Conservation (phyloP, 139 green algal genomes). For the Ettlia oleoabundans region DNA sequence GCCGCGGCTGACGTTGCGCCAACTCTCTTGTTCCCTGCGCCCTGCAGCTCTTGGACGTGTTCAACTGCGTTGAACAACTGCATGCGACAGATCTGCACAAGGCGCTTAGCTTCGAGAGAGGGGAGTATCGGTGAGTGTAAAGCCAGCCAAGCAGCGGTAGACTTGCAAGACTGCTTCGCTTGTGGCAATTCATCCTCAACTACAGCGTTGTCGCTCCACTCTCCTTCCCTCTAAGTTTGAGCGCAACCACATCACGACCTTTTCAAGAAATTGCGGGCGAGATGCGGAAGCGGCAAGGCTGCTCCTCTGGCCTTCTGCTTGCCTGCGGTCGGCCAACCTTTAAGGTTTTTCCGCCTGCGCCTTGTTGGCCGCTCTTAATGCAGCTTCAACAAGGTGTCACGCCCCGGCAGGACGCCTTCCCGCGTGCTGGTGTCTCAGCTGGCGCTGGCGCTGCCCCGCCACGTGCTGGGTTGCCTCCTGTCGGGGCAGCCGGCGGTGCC, state of each 20-base stretch:
- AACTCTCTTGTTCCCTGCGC: neutral
- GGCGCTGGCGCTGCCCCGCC: constrained; percentile 25
- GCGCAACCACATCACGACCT: too few species aligned
- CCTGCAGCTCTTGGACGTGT: constrained; percentile 42
- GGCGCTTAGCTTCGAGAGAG: constrained; percentile 5
- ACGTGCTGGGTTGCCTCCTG: constrained; percentile 44
- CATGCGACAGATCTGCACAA: constrained; percentile 28
- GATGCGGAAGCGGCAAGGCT: too few species aligned
- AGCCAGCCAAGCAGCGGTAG: too few species aligned
- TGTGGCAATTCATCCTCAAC: too few species aligned
- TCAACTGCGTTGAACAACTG: constrained; percentile 44
- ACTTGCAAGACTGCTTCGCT: too few species aligned
- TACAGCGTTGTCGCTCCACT: too few species aligned
- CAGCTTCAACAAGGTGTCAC: constrained; percentile 22
- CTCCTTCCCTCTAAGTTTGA: too few species aligned
- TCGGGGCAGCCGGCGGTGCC: constrained; percentile 34
- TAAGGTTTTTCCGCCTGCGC: neutral
- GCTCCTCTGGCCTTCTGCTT: too few species aligned
- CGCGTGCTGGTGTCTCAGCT: neutral
- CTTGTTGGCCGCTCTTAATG: neutral
- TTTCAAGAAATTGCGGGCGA: neutral
- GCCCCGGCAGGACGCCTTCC: neutral
- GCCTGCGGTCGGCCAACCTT: too few species aligned
- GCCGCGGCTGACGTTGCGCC: neutral
- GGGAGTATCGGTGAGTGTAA: constrained; percentile 15